Evolutionary conservation across 495 filamentous ascomycete species (phyloP), one percentile per base, ranked within the genome.

Genomic region (Trichoderma asperelloides): DNA sequence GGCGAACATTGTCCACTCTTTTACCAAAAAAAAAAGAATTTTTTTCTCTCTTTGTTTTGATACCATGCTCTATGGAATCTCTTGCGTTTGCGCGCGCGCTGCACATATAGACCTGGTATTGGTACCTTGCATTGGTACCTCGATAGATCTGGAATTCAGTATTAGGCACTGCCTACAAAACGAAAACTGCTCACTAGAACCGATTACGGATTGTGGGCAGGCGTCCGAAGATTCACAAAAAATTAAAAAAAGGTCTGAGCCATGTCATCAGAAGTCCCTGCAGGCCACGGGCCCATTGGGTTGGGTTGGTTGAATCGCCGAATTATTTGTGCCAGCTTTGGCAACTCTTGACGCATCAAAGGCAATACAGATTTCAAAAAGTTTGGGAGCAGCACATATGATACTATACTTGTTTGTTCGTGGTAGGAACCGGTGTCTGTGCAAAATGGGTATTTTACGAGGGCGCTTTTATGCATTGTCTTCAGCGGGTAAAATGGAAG

Each of bases 401-500:
- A 30, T 25, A 60, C 55, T 60, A 60, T 60, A 60, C 55, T 60
- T 60, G 55, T 60, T 60, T 60, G 55, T 28, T 18, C 28, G 55
- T 30, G 55, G 55, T 60, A 25, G 55, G 55, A 60, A 28, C 13
- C 23, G 27, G 55, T 60, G 55, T 28, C 25, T 60, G 55, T 30
- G 33, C 13, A 64, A 64, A 64, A 64, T 15, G 33, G 40, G 62
- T 37, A 40, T 43, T 64, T 64, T 41, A 64, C n/a, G 62, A 64
- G 33, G 62, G 62, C 55, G 55, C 55, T 64, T 43, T 64, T 15
- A 64, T 64, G 62, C 62, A 64, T 64, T 64, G 62, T 43, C 33
- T 64, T 41, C 62, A 64, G 62, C 62, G 62, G 62, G 62, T 64
- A 39, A 64, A 64, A 64, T 23, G 62, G 62, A 43, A 43, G 62